Evolutionary conservation across 495 filamentous ascomycete species (phyloP).

Genomic region (Trichodelitschia bisporula): DNA sequence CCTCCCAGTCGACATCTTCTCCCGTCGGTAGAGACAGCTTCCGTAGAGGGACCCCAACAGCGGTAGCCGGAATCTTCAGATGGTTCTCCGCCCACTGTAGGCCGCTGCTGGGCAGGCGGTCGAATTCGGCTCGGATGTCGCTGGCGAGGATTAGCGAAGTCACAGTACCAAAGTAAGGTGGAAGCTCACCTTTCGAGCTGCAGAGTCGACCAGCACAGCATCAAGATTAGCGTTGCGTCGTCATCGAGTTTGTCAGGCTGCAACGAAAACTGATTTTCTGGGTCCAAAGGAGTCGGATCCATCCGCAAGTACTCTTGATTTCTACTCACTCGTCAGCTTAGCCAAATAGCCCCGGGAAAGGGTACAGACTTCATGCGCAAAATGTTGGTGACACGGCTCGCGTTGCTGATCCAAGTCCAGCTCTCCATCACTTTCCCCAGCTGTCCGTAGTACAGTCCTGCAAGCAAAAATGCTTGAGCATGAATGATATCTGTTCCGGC

Average conservation of each 20-base stretch:
- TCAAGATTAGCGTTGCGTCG: conserved; percentile 30
- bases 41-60: conserved; percentile 5
- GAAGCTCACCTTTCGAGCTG: conserved; percentile 66
- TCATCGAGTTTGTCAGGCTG: background rate
- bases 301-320: background rate
- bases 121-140: conserved; percentile 79
- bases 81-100: conserved; percentile 16
- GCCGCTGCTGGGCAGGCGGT: conserved; percentile 34
- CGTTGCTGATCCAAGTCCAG: conserved; percentile 63
- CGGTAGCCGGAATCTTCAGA: conserved; percentile 35
- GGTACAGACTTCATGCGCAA: conserved; percentile 43
- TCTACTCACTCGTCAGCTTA: background rate
- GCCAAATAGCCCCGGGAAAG: background rate
- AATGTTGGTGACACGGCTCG: conserved; percentile 49
- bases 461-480: conserved; percentile 66
- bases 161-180: background rate
- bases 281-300: background rate
- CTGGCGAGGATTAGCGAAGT: conserved; percentile 18
- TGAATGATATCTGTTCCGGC: conserved; percentile 57
- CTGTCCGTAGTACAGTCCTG: conserved; percentile 74
- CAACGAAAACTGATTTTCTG: conserved; percentile 2
- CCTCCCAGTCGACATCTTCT: conserved; percentile 2
- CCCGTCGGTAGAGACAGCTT: too few relatives aligned
- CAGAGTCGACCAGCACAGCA: conserved; percentile 84
- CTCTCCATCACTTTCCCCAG: conserved; percentile 72